Evolutionary conservation across 345 rosid species (phyloP).

Genomic region (Citrus maxima): DNA sequence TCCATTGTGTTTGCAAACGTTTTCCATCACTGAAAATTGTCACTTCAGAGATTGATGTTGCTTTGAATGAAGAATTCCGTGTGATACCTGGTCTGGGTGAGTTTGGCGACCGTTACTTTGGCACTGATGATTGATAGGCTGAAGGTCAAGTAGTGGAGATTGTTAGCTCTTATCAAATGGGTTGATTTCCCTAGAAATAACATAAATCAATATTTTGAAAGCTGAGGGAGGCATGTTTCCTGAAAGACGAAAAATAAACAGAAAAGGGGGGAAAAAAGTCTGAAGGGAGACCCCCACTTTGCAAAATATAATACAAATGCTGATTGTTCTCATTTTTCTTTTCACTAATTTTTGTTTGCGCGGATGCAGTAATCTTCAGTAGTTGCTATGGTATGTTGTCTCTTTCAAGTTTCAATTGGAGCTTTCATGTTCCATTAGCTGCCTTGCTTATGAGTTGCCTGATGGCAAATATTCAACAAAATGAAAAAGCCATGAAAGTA

Average conservation of each 20-base stretch:
- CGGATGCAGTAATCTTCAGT: not conserved
- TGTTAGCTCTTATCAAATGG: slow-evolving; percentile 2
- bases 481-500: not conserved
- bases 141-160: not conserved
- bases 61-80: slow-evolving; percentile 80
- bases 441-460: not conserved
- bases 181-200: not conserved
- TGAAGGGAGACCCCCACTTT: not conserved
- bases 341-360: not conserved
- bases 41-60: slow-evolving; percentile 89
- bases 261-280: not conserved
- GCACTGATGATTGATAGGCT: slow-evolving; percentile 75
- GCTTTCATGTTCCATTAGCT: not conserved
- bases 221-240: not conserved
- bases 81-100: slow-evolving; percentile 98
- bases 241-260: not conserved
- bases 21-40: slow-evolving; percentile 88
- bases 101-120: slow-evolving; percentile 98
- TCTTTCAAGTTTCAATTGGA: not conserved
- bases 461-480: not conserved
- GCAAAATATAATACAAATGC: not conserved
- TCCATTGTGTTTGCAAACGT: slow-evolving; percentile 81
- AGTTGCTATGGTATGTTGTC: not conserved
- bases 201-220: slow-evolving; percentile 3
- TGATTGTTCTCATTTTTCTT: not conserved